Conservation (phyloP, 106 monocot genomes). For the Allium sativum region DNA sequence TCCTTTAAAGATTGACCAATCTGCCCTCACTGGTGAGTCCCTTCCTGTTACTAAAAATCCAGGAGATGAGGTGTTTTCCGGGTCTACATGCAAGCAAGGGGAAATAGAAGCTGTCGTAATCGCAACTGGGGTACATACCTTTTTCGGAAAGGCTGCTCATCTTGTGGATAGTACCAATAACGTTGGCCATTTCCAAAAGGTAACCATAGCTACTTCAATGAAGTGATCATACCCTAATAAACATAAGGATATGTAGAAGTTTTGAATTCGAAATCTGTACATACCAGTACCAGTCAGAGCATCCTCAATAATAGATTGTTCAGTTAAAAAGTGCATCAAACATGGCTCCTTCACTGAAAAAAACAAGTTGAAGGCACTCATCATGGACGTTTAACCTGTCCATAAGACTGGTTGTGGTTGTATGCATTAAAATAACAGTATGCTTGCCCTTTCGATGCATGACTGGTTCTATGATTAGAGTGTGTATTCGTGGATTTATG, state of each 20-base stretch:
- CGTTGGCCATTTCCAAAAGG: slow-evolving; percentile 86
- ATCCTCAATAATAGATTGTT: not conserved
- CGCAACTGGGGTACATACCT: slow-evolving; percentile 88
- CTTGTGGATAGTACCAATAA: slow-evolving; percentile 96
- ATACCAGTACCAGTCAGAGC: not conserved
- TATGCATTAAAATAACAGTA: not conserved
- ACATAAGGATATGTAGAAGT: not conserved
- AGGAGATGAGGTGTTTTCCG: slow-evolving; percentile 73
- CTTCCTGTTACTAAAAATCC: slow-evolving; percentile 71
- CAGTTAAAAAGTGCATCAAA: not conserved
- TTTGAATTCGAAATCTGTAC: not conserved
- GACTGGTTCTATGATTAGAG: not conserved
- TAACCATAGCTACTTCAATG: slow-evolving; percentile 36
- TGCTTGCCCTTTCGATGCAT: not conserved
- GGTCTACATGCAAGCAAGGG: slow-evolving; percentile 90
- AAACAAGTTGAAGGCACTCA: not conserved
- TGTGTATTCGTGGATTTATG: not conserved
- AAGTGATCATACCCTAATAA: slow-evolving; percentile 7
- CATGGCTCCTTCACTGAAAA: not conserved
- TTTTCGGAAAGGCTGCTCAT: slow-evolving; percentile 94
- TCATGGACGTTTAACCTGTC: not conserved
- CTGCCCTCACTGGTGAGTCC: slow-evolving; percentile 80
- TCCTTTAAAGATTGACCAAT: slow-evolving; percentile 85
- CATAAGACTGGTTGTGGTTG: not conserved
- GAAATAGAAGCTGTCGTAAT: slow-evolving; percentile 92